Evolutionary conservation across 108 stramenopile genomes (phyloP), one percentile per base, ranked within the genome.

Genomic region (Pseudonitzschia pungens): DNA sequence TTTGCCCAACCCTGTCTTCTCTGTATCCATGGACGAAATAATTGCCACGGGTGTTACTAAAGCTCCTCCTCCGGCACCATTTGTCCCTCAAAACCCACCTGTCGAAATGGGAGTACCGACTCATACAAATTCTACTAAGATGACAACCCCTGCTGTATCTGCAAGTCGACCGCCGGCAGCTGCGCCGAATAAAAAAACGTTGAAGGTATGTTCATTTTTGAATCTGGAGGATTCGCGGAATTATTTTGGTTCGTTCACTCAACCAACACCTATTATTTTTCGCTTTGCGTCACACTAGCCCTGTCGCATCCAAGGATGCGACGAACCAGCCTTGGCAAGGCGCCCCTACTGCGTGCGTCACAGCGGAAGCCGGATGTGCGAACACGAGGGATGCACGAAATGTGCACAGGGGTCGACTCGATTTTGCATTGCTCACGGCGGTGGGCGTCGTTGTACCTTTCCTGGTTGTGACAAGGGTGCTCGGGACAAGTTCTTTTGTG

Each of bases 351-450:
- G 94, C 69, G 70, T 66, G 10, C 68, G 56, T 21, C 94, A 96
- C 70, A 87, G 87, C 55, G 96, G 96, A 8, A 93, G 83, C 79
- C 86, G 96, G 36, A 81, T 83, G 66, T 96, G 95, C 69, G 92
- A 93, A 80, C 77, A 80, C 33, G 75, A 66, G 21, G 96, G 91
- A 7, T 96, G 96, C 72, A 65, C 69, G 15, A 93, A 94, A 69
- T 93, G 90, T 64, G 96, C 96, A 14, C 93, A 96, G 75, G 96
- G 93, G 52, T 93, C 87, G 28, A 93, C 96, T n/a, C 78, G 96
- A 26, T 97, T 95, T 74, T 99, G 98, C 79, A 97, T 99, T 76
- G 97, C 96, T 15, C 98, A 99, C 77, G 98, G 98, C 15, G 98
- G 98, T 41, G 98, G 98, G 16, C 89, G 96, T 52, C 78, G 98